These are phyloP conservation scores for Fusarium denticulatum DNA, from an alignment of 2,329 filamentous ascomycete species.

Conservation along the genomic window DNA sequence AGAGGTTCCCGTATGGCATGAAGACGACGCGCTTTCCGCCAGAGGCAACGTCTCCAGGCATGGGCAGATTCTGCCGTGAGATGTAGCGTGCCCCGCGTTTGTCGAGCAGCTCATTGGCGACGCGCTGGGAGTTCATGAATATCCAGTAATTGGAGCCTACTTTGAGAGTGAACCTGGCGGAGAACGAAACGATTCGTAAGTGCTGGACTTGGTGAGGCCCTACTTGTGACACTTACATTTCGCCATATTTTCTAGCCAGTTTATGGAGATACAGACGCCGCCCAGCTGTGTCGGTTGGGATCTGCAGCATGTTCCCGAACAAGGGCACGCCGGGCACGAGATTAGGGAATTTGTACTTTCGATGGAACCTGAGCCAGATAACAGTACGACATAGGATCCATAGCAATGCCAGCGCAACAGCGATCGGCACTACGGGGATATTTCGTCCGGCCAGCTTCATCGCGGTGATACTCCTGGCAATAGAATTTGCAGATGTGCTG, in stretches of 20 bases:
- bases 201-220: background rate
- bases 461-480: no score
- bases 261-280: background rate
- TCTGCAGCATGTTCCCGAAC: background rate
- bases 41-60: background rate
- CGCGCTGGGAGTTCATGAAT: background rate
- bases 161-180: background rate
- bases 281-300: background rate
- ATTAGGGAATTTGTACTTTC: background rate
- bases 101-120: background rate
- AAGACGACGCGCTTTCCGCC: background rate
- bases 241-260: background rate
- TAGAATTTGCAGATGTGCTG: no score
- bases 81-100: background rate
- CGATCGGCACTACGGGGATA: background rate
- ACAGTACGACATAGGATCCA: background rate
- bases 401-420: background rate
- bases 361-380: background rate
- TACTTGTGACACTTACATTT: background rate
- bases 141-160: background rate
- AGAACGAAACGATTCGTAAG: background rate
- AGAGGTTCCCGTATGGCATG: conserved; percentile 9
- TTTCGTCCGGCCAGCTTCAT: background rate
- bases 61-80: background rate
- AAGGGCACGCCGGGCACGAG: background rate